Percentiles rank a stretch among this genome's conserved stretches.
Conservation (phyloP, 192 early-diverging fungal species). For the Funneliformis mosseae region DNA sequence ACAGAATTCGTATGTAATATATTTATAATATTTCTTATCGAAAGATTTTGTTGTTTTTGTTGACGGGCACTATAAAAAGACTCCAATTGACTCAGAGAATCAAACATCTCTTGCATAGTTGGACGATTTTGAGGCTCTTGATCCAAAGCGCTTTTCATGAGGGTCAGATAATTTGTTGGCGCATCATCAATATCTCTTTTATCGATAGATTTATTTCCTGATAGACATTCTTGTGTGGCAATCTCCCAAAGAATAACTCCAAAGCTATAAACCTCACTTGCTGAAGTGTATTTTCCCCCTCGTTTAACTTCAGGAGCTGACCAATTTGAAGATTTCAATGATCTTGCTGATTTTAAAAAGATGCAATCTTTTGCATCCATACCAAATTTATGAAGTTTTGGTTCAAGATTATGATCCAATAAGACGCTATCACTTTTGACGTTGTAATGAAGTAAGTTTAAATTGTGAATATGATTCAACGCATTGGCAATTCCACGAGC, state of each 20-base stretch:
- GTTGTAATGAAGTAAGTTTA: background rate
- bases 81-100: background rate
- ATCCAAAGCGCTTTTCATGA: background rate
- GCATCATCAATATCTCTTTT: background rate
- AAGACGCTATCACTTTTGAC: background rate
- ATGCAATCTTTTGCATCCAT: background rate
- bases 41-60: background rate
- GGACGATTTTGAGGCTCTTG: background rate
- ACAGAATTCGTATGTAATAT: background rate
- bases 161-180: background rate
- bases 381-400: conserved; percentile 10
- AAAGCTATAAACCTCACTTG: conserved; percentile 4
- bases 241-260: background rate
- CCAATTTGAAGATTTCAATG: background rate
- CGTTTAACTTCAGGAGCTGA: background rate
- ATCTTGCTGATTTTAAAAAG: background rate
- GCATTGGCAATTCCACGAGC: conserved; percentile 8
- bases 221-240: background rate
- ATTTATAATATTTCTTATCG: background rate
- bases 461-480: conserved; percentile 4
- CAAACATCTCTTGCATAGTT: background rate
- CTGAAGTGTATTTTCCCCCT: background rate
- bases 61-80: background rate
- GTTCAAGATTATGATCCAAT: background rate
- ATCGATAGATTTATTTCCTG: background rate